Percentiles rank a stretch among this genome's conserved stretches.
These are phyloP conservation scores for Stereocaulon alpinum DNA, from an alignment of 495 filamentous ascomycete species.

Conservation along the genomic window DNA sequence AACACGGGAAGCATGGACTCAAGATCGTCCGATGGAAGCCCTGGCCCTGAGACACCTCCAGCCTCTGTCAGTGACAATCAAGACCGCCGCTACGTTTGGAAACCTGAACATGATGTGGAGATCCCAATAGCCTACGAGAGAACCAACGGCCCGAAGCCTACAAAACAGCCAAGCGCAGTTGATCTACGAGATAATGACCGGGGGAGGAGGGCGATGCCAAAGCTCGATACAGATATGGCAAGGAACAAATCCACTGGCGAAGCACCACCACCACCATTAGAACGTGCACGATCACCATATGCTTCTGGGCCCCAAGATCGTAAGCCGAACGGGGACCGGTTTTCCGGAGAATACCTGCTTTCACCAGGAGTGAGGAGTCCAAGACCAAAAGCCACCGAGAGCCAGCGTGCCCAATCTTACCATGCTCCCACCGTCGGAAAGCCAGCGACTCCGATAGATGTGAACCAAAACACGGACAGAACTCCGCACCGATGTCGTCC, in stretches of 20 bases:
- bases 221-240: conserved; percentile 15
- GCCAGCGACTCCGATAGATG: background rate
- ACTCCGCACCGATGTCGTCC: background rate
- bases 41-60: conserved; percentile 30
- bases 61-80: conserved; percentile 6
- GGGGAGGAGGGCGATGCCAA: conserved; percentile 7
- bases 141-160: conserved; percentile 3
- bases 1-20: conserved; percentile 7
- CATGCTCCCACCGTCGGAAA: background rate
- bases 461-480: conserved; percentile 2
- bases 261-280: conserved; percentile 3
- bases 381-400: conserved; percentile 2
- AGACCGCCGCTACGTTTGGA: conserved; percentile 13
- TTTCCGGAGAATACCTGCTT: conserved; percentile 20
- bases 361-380: conserved; percentile 21
- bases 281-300: conserved; percentile 18
- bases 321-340: conserved; percentile 3
- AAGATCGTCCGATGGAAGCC: conserved; percentile 33
- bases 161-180: background rate
- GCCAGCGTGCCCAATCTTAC: background rate
- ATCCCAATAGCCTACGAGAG: conserved; percentile 10
- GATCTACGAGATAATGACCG: background rate
- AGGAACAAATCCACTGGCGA: conserved; percentile 10
- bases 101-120: conserved; percentile 8
- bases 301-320: conserved; percentile 14